These are phyloP conservation scores for Penicillium sp. DNA, from an alignment of 2,329 filamentous ascomycete genomes.

Conservation along the genomic window DNA sequence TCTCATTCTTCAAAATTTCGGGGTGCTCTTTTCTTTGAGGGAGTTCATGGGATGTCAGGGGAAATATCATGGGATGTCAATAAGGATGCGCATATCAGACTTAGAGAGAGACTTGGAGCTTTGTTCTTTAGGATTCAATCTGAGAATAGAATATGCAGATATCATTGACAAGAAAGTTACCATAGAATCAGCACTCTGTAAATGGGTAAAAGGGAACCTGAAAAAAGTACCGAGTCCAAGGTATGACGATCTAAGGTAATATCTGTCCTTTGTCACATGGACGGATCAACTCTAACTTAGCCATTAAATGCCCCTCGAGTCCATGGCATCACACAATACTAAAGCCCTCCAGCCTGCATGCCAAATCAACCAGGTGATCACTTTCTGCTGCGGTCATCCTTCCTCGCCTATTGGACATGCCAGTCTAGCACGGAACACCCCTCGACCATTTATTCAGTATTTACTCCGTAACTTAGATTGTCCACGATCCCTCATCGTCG, in stretches of 20 bases:
- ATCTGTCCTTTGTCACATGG: too few relatives aligned
- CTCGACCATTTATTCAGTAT: not conserved
- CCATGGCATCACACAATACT: not conserved
- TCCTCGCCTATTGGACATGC: not conserved
- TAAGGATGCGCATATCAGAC: not conserved
- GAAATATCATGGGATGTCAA: not conserved
- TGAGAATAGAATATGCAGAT: not conserved
- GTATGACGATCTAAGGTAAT: too few relatives aligned
- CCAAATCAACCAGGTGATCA: not conserved
- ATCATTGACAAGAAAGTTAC: not conserved
- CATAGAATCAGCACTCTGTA: not conserved
- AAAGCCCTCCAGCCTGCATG: not conserved
- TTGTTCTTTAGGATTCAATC: not conserved
- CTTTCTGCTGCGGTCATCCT: not conserved
- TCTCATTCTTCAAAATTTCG: not conserved
- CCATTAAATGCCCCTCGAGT: not conserved
- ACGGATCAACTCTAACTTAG: too few relatives aligned
- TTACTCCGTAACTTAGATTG: too few relatives aligned
- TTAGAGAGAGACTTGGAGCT: not conserved
- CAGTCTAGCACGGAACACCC: not conserved
- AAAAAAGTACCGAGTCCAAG: not conserved
- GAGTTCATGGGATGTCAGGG: not conserved
- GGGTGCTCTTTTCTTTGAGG: not conserved
- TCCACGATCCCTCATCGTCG: not conserved
- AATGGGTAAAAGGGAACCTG: too few relatives aligned